A percentile compares a stretch with the other conserved stretches of the same genome.
These are phyloP conservation scores for Ilex asprella DNA, from an alignment of 257 asterid species.

Conservation along the genomic window DNA sequence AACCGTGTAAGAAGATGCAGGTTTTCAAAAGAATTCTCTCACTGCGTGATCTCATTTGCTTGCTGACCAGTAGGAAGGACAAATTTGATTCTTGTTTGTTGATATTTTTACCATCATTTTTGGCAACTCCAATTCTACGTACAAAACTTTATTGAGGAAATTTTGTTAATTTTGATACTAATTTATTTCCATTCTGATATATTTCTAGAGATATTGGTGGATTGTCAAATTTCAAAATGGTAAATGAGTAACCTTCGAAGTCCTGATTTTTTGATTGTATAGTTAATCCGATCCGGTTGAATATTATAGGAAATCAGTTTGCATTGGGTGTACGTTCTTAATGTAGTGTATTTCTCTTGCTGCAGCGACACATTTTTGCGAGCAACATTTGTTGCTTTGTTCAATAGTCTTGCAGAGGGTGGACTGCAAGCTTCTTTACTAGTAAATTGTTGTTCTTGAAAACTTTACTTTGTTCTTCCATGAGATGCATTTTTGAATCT, in stretches of 20 bases:
- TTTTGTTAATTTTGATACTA: background rate
- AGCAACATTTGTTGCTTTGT: slow-evolving; percentile 48
- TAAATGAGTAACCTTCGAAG: too few relatives aligned
- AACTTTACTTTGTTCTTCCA: background rate
- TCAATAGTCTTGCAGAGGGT: slow-evolving; percentile 59
- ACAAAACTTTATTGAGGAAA: background rate
- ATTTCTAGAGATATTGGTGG: too few relatives aligned
- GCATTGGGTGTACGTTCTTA: background rate
- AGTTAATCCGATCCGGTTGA: background rate
- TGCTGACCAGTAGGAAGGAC: slow-evolving; percentile 44
- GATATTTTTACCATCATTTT: background rate
- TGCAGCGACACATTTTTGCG: slow-evolving; percentile 45
- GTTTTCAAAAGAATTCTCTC: slow-evolving; percentile 22
- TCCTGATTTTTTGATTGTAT: background rate
- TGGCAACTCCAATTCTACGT: background rate
- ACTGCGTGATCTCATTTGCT: slow-evolving; percentile 31
- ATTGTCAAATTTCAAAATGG: too few relatives aligned
- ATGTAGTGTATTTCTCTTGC: slow-evolving; percentile 7
- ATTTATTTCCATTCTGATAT: background rate
- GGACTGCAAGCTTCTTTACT: slow-evolving; percentile 45
- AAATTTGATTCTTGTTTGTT: background rate
- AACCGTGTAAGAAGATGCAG: background rate
- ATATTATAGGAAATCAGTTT: background rate
- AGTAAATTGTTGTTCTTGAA: slow-evolving; percentile 21
- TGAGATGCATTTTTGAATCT: background rate